Evolutionary conservation across 106 monocot genomes (phyloP).

Genomic region (Hemerocallis citrina): DNA sequence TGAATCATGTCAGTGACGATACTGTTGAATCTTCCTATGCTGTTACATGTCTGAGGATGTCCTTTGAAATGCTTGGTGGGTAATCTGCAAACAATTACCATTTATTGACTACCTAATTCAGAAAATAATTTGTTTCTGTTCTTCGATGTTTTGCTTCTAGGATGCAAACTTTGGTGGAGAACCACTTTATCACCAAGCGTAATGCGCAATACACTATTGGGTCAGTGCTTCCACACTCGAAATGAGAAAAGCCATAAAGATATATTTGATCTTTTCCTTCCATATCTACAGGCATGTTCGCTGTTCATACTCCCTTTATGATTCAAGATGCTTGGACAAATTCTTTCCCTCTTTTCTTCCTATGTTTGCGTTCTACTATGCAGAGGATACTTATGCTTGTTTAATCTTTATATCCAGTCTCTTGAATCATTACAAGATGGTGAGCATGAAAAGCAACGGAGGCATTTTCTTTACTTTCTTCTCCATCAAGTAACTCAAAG

Average conservation of each 20-base stretch:
- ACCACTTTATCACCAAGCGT: constrained; percentile 88
- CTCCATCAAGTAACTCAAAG: constrained; percentile 95
- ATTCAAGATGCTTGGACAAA: not conserved
- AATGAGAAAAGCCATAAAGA: constrained; percentile 98
- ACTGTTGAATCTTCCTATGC: constrained; percentile 86
- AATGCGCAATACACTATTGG: constrained; percentile 97
- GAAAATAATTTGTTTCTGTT: constrained; percentile 3
- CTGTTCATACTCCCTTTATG: constrained; percentile 1
- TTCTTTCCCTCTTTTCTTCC: not conserved
- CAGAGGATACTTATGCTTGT: not conserved
- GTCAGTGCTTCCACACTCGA: constrained; percentile 94
- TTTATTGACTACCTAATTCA: constrained; percentile 11
- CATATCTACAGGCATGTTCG: constrained; percentile 85
- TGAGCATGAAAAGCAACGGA: constrained; percentile 96
- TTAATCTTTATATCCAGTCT: constrained; percentile 43
- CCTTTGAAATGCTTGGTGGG: constrained; percentile 95
- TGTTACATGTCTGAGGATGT: constrained; percentile 74
- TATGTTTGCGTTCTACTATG: not conserved
- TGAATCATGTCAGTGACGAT: constrained; percentile 98
- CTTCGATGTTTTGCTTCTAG: constrained; percentile 27
- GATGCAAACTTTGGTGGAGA: constrained; percentile 95
- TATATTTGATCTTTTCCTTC: constrained; percentile 92
- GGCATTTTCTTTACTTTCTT: constrained; percentile 95
- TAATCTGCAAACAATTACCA: not conserved
- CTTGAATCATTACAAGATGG: constrained; percentile 98